Evolutionary conservation across 179 eudicot genomes (phyloP), one percentile per base, ranked within the genome.

Genomic region (Silene coronaria): DNA sequence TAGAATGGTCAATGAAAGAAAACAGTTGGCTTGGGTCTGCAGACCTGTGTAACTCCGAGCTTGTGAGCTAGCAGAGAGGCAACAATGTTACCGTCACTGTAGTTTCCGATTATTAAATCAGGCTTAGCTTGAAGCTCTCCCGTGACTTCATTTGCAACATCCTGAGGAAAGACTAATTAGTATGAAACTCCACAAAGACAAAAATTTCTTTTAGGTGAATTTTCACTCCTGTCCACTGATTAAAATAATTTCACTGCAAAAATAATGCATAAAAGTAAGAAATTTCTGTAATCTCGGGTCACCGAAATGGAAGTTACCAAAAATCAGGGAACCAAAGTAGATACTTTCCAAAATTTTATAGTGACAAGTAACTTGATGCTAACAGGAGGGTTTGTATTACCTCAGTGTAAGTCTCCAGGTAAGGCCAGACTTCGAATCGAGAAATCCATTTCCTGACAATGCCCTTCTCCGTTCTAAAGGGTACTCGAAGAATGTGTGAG

Each of bases 361-460:
- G 57, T 51, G n/a, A 51, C n/a, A 2, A 53, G 58, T 17, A 53
- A n/a, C 6, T 53, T 63, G 67, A 63, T 60, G 65, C 12, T 60
- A 60, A 2, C 48, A 61, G 74, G 79, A 42, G 3, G 28, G 45
- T 11, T 22, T 67, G 51, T 22, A 42, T 66, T 69, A 79, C 97
- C 91, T 88, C 82, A 34, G 97, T 82, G 82, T 80, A 91, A 34
- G 79, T 85, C 84, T 89, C 92, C 21, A 92, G 88, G 82, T 90
- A 92, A 28, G 97, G 97, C 82, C 90, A 92, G 65, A 92, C 85
- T 75, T 92, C 97, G 51, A 92, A 92, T 27, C 96, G 86, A 30
- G 97, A 91, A 76, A 92, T 92, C 97, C 97, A 92, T 80, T 85
- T 89, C 27, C 96, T 85, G 17, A 92, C 86, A 76, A 92, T 87